A percentile compares a stretch with the other conserved stretches of the same genome.
phyloP scores from a whole-genome alignment of 1,284 basidiomycete species.

The Cryptococcus hybrid region DNA sequence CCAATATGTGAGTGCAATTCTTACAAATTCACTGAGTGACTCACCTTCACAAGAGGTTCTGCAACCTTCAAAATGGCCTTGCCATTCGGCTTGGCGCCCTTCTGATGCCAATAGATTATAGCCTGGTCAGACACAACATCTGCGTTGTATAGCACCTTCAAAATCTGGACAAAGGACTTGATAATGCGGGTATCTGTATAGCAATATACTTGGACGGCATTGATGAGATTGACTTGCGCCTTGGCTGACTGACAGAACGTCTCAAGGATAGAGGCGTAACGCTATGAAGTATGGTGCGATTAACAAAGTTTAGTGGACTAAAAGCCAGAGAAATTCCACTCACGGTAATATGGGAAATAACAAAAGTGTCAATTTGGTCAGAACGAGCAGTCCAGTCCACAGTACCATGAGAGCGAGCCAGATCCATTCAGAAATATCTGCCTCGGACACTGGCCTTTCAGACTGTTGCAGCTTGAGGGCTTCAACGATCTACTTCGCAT shows the following conservation, averaged over 20 bases:
- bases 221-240: conserved; percentile 87
- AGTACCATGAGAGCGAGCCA: conserved; percentile 86
- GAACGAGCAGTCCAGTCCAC: conserved; percentile 84
- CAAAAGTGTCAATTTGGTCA: conserved; percentile 83
- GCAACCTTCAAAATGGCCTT: conserved; percentile 88
- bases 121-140: conserved; percentile 94
- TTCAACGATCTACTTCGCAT: conserved; percentile 62
- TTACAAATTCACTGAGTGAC: too few relatives aligned
- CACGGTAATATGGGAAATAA: conserved; percentile 78
- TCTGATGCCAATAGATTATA: conserved; percentile 96
- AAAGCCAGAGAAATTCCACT: background rate
- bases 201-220: conserved; percentile 89
- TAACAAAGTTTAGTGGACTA: conserved; percentile 7
- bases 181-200: conserved; percentile 93
- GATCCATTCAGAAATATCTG: conserved; percentile 80
- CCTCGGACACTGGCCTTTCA: conserved; percentile 63
- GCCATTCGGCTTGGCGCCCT: conserved; percentile 92
- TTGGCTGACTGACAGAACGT: conserved; percentile 83
- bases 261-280: conserved; percentile 78
- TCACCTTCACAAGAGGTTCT: conserved; percentile 73
- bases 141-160: conserved; percentile 93
- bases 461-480: conserved; percentile 63
- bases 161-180: conserved; percentile 87
- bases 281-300: conserved; percentile 52
- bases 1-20: too few relatives aligned